Conservation (phyloP, 140 eudicot species). For the Stevia rebaudiana region DNA sequence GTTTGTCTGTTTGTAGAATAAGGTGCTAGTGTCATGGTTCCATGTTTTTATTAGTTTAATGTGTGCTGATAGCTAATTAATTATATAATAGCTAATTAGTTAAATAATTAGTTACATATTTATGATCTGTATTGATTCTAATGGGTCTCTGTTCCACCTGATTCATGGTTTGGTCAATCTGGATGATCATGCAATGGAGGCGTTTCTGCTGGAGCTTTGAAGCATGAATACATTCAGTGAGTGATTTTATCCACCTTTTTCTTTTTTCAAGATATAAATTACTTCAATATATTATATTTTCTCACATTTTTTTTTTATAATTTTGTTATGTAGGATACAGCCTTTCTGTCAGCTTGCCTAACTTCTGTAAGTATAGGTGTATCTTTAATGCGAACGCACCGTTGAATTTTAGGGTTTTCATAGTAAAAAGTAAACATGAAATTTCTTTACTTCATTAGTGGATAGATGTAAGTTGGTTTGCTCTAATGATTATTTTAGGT, state of each 20-base stretch:
- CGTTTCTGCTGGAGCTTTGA: slow-evolving; percentile 37
- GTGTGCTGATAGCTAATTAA: background rate
- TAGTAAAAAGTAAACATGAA: background rate
- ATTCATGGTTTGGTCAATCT: slow-evolving; percentile 56
- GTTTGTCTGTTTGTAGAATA: slow-evolving; percentile 49
- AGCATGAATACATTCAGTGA: slow-evolving; percentile 38
- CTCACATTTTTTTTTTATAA: background rate
- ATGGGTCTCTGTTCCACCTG: slow-evolving; percentile 42
- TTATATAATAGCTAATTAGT: background rate
- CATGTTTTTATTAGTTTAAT: slow-evolving; percentile 2
- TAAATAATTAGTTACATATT: background rate
- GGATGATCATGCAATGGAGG: slow-evolving; percentile 49
- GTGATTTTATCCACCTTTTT: slow-evolving; percentile 17
- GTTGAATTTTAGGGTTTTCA: background rate
- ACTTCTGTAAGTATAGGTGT: slow-evolving; percentile 11
- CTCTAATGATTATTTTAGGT: background rate
- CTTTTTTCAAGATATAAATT: background rate
- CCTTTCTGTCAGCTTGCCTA: background rate
- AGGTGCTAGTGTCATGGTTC: slow-evolving; percentile 11
- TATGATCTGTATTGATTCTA: slow-evolving; percentile 25
- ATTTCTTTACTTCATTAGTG: background rate
- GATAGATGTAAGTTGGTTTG: background rate
- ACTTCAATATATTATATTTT: background rate
- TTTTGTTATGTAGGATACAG: slow-evolving; percentile 9
- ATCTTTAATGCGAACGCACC: background rate